A percentile compares a stretch with the other conserved stretches of the same genome.
phyloP scores from a whole-genome alignment of 2,329 filamentous ascomycete species.

The Hypoxylon sp. region DNA sequence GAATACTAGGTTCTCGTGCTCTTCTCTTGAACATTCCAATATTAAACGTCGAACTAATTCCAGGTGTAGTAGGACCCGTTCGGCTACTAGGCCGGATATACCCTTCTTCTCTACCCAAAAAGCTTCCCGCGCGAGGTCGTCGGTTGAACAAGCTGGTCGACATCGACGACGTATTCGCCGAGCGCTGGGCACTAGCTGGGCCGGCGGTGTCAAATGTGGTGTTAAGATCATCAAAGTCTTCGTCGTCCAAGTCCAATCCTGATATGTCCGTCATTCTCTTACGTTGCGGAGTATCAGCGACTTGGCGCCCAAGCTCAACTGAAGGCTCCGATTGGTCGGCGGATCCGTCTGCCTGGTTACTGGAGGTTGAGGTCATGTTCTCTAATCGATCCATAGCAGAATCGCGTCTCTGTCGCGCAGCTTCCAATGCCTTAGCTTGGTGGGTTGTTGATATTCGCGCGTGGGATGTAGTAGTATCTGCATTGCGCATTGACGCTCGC shows the following conservation, averaged over 20 bases:
- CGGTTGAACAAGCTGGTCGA: slow-evolving; percentile 45
- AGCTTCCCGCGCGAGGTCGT: slow-evolving; percentile 47
- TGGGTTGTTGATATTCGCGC: slow-evolving; percentile 23
- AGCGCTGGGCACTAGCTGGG: slow-evolving; percentile 44
- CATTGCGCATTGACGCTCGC: slow-evolving; percentile 38
- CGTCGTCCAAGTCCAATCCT: slow-evolving; percentile 47
- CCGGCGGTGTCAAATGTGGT: slow-evolving; percentile 44
- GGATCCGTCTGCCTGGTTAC: slow-evolving; percentile 25
- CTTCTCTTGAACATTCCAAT: slow-evolving; percentile 67
- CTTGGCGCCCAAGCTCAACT: slow-evolving; percentile 38
- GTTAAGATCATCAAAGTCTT: slow-evolving; percentile 47
- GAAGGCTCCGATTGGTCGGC: slow-evolving; percentile 28
- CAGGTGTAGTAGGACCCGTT: slow-evolving; percentile 45
- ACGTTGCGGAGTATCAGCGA: slow-evolving; percentile 41
- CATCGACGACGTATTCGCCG: slow-evolving; percentile 45
- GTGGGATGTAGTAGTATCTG: slow-evolving; percentile 26
- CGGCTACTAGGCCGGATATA: slow-evolving; percentile 48
- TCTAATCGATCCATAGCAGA: slow-evolving; percentile 45
- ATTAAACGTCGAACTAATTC: slow-evolving; percentile 53
- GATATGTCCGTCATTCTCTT: slow-evolving; percentile 42
- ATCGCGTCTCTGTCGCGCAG: slow-evolving; percentile 43
- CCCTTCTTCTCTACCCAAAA: slow-evolving; percentile 46
- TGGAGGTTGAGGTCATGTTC: slow-evolving; percentile 45
- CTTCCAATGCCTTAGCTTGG: slow-evolving; percentile 37
- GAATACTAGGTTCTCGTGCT: slow-evolving; percentile 67